Evolutionary conservation across 805 yeast species (phyloP).

Genomic region (Zygoascus flipseniorum): DNA sequence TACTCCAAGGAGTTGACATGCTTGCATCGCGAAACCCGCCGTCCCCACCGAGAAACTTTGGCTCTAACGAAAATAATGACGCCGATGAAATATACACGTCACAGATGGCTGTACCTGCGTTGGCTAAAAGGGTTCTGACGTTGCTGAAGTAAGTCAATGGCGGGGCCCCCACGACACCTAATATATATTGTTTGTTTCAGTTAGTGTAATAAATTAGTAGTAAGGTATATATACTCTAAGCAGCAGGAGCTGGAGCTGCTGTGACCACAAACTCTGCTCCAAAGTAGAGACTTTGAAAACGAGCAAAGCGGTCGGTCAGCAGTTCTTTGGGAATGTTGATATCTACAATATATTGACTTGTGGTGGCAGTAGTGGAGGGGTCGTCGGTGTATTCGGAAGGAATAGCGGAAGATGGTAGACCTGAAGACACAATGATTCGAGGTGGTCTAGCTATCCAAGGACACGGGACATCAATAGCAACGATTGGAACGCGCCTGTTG

Average conservation of each 20-base stretch:
- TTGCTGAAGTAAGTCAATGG: conserved; percentile 5
- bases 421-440: neutral
- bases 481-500: neutral
- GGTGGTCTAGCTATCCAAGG: conserved; percentile 1
- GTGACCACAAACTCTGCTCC: conserved; percentile 1
- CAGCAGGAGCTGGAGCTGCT: neutral
- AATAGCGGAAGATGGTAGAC: conserved; percentile 1
- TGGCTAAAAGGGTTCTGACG: conserved; percentile 25
- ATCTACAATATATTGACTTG: neutral
- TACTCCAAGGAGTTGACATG: conserved; percentile 25
- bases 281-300: neutral
- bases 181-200: neutral
- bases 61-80: neutral
- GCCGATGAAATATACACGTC: conserved; percentile 24
- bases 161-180: neutral
- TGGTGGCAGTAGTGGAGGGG: neutral
- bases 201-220: neutral
- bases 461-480: conserved; percentile 2
- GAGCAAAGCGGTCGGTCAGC: neutral
- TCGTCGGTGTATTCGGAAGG: conserved; percentile 1
- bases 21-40: conserved; percentile 24
- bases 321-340: neutral
- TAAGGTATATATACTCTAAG: neutral
- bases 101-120: conserved; percentile 30
- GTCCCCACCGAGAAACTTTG: neutral